Evolutionary conservation across 305 asterid species (phyloP).

Genomic region (Coffea humblotiana): DNA sequence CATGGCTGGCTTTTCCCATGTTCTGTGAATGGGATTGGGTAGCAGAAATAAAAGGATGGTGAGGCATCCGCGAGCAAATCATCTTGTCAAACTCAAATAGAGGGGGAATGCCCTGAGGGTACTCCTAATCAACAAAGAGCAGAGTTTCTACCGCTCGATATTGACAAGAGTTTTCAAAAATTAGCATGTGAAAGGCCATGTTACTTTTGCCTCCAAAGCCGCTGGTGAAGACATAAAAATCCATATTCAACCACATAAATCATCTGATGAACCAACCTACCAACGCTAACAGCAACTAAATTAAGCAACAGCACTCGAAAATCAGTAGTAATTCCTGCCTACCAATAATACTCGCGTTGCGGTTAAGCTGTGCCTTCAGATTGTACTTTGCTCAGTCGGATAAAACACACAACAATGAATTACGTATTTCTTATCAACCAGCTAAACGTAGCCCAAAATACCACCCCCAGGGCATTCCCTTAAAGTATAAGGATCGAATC

Average conservation of each 20-base stretch:
- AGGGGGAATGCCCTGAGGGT: conserved; percentile 12
- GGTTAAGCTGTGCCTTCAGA: background rate
- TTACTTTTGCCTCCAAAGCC: conserved; percentile 25
- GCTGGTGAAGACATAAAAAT: background rate
- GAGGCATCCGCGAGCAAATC: background rate
- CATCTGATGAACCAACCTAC: background rate
- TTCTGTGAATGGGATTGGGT: conserved; percentile 7
- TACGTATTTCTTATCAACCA: background rate
- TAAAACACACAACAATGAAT: background rate
- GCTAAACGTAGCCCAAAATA: background rate
- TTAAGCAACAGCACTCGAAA: background rate
- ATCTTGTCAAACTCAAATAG: background rate
- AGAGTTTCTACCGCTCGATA: conserved; percentile 1
- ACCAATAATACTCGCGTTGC: background rate
- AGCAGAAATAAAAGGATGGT: background rate
- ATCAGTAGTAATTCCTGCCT: background rate
- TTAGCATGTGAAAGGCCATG: conserved; percentile 32
- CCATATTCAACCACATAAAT: background rate
- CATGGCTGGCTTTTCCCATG: conserved; percentile 6
- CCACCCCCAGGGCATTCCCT: background rate
- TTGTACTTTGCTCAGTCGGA: background rate
- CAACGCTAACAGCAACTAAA: background rate
- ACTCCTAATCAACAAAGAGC: conserved; percentile 8
- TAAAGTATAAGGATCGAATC: background rate
- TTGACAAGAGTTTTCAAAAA: background rate